Evolutionary conservation across 371 early-diverging fungal species (phyloP).

Genomic region (Mucor lusitanicus): DNA sequence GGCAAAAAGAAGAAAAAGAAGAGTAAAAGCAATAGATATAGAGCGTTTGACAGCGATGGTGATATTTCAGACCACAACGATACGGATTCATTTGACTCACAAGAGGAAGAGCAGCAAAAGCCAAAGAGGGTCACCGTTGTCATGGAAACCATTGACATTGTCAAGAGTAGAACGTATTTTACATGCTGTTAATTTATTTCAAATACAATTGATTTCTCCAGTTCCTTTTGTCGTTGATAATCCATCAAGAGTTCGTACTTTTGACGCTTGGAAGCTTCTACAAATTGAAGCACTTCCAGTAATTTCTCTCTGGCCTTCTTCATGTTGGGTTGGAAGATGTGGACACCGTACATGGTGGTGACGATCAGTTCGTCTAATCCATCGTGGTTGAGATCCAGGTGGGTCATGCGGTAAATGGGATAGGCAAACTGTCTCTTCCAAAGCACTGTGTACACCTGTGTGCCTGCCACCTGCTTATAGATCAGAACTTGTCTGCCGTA

Average conservation of each 20-base stretch:
- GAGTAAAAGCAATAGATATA: constrained; percentile 1
- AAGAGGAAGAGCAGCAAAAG: not conserved
- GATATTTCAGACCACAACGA: constrained; percentile 13
- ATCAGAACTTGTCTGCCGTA: constrained; percentile 74
- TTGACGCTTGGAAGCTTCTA: constrained; percentile 44
- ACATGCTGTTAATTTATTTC: constrained; percentile 37
- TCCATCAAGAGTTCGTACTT: constrained; percentile 43
- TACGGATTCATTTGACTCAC: constrained; percentile 1
- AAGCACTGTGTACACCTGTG: constrained; percentile 56
- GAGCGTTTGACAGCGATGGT: constrained; percentile 31
- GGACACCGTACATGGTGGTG: constrained; percentile 72
- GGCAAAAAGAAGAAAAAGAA: constrained; percentile 20
- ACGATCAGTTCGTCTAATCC: constrained; percentile 73
- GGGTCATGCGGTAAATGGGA: constrained; percentile 69
- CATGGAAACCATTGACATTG: constrained; percentile 33
- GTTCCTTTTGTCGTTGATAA: constrained; percentile 38
- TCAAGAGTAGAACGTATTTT: constrained; percentile 36
- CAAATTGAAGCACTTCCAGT: constrained; percentile 41
- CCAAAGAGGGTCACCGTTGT: constrained; percentile 27
- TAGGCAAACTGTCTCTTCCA: constrained; percentile 74
- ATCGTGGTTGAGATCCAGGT: constrained; percentile 72
- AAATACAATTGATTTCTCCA: constrained; percentile 51
- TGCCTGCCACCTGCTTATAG: constrained; percentile 62
- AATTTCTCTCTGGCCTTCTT: constrained; percentile 44
- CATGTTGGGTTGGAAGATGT: constrained; percentile 63